Evolutionary conservation across 1,284 basidiomycete genomes (phyloP).

Genomic region (Polyporus tsugae): DNA sequence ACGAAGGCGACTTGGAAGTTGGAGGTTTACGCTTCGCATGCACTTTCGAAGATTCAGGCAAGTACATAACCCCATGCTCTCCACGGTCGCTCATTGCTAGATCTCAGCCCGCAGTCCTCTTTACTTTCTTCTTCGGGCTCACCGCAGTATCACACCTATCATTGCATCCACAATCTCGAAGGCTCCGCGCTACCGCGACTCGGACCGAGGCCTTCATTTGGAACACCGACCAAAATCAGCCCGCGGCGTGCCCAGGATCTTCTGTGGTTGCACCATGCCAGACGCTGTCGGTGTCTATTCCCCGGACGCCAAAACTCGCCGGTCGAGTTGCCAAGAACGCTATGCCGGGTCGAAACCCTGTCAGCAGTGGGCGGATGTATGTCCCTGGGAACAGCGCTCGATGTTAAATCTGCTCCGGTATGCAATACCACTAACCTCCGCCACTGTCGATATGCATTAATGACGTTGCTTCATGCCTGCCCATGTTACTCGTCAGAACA

Average conservation of each 20-base stretch:
- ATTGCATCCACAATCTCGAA: neutral
- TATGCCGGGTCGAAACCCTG: too few relatives aligned
- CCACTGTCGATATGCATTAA: neutral
- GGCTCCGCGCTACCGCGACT: neutral
- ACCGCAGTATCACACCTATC: neutral
- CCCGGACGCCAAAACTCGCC: too few relatives aligned
- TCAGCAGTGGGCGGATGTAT: neutral
- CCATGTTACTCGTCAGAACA: neutral
- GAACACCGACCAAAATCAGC: neutral
- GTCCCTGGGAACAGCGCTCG: neutral
- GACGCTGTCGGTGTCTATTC: too few relatives aligned
- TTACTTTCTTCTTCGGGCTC: neutral
- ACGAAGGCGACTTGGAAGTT: too few relatives aligned
- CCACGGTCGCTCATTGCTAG: neutral
- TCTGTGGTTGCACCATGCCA: too few relatives aligned
- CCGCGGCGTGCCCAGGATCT: too few relatives aligned
- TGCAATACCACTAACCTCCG: neutral
- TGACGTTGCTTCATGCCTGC: neutral
- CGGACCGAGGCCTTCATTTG: neutral
- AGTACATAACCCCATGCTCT: neutral
- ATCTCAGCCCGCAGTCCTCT: neutral
- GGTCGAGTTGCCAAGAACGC: too few relatives aligned
- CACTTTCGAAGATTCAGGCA: neutral
- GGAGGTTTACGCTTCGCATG: too few relatives aligned
- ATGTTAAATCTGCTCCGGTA: neutral